Evolutionary conservation across 192 early-diverging fungal genomes (phyloP).

Genomic region (Entomortierella lignicola): DNA sequence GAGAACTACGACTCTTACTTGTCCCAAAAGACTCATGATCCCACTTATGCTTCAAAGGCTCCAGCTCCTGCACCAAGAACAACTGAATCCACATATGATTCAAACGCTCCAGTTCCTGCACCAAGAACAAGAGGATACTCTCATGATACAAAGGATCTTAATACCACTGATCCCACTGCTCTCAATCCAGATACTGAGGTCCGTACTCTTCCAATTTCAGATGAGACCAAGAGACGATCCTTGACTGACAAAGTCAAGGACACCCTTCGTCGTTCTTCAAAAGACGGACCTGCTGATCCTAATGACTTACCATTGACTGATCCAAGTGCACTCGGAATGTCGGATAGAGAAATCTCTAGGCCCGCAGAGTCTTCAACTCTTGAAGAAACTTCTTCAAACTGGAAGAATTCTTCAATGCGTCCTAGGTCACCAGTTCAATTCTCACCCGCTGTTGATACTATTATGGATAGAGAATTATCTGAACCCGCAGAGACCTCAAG

Average conservation of each 20-base stretch:
- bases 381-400: no score
- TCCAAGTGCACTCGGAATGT: neutral
- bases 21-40: no score
- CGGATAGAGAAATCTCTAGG: no score
- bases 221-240: neutral
- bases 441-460: no score
- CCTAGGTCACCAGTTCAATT: no score
- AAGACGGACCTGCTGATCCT: neutral
- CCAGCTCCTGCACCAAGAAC: neutral
- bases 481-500: no score
- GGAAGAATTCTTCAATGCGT: no score
- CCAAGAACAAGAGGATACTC: neutral
- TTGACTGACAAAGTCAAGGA: slow-evolving; percentile 6
- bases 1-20: no score
- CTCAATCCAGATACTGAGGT: neutral
- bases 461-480: no score
- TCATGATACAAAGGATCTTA: neutral
- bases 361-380: no score
- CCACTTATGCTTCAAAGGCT: no score
- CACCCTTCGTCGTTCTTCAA: neutral
- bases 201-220: neutral
- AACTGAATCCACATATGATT: no score
- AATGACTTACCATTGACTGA: neutral
- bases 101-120: neutral
- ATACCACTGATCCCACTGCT: neutral